A percentile compares a stretch with the other conserved stretches of the same genome.
phyloP scores from a whole-genome alignment of 257 asterid genomes.

The Solanum raphanifolium region DNA sequence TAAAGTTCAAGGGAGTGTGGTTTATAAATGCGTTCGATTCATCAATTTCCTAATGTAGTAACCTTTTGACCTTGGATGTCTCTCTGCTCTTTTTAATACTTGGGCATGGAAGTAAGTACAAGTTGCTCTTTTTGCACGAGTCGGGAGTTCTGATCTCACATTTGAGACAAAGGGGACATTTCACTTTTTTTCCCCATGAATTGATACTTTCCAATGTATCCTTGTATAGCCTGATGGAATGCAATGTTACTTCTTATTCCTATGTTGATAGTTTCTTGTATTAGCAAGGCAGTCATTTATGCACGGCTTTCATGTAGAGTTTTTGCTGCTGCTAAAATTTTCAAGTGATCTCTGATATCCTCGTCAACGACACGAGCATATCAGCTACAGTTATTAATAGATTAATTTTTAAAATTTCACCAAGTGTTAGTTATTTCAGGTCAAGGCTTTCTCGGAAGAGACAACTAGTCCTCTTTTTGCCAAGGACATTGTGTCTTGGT shows the following conservation, averaged over 20 bases:
- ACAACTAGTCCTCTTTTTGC: conserved; percentile 45
- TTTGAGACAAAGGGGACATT: neutral
- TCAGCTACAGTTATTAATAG: neutral
- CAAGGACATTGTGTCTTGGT: conserved; percentile 58
- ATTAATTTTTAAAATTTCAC: neutral
- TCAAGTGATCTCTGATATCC: neutral
- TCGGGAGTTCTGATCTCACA: neutral
- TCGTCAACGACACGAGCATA: neutral
- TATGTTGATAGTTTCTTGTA: neutral
- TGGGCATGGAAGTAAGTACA: neutral
- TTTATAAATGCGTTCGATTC: neutral
- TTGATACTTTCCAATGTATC: neutral
- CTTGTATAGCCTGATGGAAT: neutral
- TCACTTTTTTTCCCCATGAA: neutral
- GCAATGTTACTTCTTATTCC: neutral
- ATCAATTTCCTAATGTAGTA: neutral
- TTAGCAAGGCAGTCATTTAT: neutral
- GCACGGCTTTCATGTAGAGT: neutral
- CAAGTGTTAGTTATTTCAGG: conserved; percentile 31
- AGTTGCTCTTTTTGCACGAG: neutral
- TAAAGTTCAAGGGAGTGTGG: neutral
- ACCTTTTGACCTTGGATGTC: neutral
- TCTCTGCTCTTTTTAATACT: neutral
- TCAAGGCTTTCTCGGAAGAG: conserved; percentile 31
- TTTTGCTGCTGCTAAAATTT: neutral